These are phyloP conservation scores for Exophiala lecanii-corni DNA, from an alignment of 2,329 filamentous ascomycete species.

Conservation along the genomic window DNA sequence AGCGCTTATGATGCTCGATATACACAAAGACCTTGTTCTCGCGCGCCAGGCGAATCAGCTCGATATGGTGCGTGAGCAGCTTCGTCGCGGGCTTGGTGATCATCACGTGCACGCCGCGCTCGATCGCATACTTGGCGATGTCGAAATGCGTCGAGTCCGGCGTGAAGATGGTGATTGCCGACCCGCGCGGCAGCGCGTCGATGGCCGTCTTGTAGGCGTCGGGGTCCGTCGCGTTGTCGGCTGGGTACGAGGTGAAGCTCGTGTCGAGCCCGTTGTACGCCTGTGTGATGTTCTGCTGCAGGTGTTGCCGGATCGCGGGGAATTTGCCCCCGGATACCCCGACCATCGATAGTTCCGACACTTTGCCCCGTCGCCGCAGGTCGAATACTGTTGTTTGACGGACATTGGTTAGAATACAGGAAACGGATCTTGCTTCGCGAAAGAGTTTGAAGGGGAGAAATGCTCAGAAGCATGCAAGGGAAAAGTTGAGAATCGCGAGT, in stretches of 20 bases:
- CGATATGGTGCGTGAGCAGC: conserved; percentile 71
- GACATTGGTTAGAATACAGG: too few relatives aligned
- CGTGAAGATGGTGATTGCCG: conserved; percentile 94
- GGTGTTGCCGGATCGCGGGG: conserved; percentile 84
- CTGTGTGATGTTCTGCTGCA: conserved; percentile 79
- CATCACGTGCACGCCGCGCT: conserved; percentile 81
- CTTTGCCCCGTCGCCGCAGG: conserved; percentile 73
- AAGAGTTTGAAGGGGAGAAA: too few relatives aligned
- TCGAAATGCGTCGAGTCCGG: conserved; percentile 89
- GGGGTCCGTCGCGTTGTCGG: conserved; percentile 66
- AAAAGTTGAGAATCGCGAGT: neutral
- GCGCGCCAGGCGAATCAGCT: conserved; percentile 66
- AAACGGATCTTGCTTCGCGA: too few relatives aligned
- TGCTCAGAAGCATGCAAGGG: too few relatives aligned
- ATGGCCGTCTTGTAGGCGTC: conserved; percentile 87
- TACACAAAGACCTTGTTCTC: conserved; percentile 82
- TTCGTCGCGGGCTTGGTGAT: conserved; percentile 94
- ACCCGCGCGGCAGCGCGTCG: conserved; percentile 69
- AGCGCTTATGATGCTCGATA: conserved; percentile 95
- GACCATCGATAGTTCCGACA: conserved; percentile 80
- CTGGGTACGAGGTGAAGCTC: conserved; percentile 76
- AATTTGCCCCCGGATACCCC: conserved; percentile 86
- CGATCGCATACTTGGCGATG: conserved; percentile 87
- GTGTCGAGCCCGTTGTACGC: conserved; percentile 87
- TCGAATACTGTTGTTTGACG: conserved; percentile 53